Evolutionary conservation across 306 rosid species (phyloP), one percentile per base, ranked within the genome.

Genomic region (Alnus glutinosa): DNA sequence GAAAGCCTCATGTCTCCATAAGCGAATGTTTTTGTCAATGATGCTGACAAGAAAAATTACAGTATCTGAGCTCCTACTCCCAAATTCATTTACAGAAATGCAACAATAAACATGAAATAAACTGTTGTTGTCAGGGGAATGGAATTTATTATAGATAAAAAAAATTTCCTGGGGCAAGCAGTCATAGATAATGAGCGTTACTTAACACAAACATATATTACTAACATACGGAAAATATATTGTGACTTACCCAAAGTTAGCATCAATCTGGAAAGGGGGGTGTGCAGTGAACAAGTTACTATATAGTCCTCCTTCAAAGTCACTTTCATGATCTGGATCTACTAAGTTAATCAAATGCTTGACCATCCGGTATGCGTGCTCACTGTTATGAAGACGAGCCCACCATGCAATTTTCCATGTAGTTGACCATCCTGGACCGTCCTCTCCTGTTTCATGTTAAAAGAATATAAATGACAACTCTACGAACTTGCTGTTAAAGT

Each of bases 381-480:
- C 97, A 58, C 94, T 89, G 85, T 86, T 90, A 78, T 84, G 92
- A 81, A 92, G 98, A 58, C 89, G 93, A 42, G 98, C 97, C 98
- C 98, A 91, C 63, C 91, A 66, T 49, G 96, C 86, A 55, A 84
- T 85, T 84, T 92, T 92, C 98, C 98, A 95, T 46, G 88, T 83
- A 55, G 98, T 92, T 47, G 98, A 95, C 98, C 98, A 95, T 71
- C 97, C 98, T n/a, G 98, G 98, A 80, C 98, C 98, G 1, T 95
- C 98, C 64, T 89, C 98, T 75, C 98, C 98, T 95, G 87, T 86
- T 82, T 74, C 47, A 80, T 68, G 66, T 30, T 9, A 77, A 72
- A 75, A 9, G 76, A 83, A 77, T 73, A 70, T 73, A 71, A 42
- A 42, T 42, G 46, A 81, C 50, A 16, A 9, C 57, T 39, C 44